Percentiles rank a stretch among this genome's conserved stretches.
phyloP scores from a whole-genome alignment of 2,329 filamentous ascomycete genomes.

The Fusarium udum region DNA sequence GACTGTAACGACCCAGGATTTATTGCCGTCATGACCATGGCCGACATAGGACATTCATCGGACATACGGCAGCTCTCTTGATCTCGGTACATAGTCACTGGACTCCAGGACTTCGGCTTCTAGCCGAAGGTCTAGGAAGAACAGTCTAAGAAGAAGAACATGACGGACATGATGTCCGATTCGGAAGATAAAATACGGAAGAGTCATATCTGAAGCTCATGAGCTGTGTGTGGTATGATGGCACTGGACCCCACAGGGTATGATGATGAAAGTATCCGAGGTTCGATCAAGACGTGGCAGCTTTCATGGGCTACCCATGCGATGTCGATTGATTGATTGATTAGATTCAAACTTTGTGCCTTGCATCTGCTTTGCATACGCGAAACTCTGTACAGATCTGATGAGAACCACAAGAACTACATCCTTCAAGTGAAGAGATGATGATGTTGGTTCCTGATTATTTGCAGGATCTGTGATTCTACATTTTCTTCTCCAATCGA shows the following conservation, averaged over 20 bases:
- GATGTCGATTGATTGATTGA: background rate
- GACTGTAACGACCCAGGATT: background rate
- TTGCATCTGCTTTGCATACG: background rate
- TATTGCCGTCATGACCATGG: background rate
- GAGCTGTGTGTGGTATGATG: background rate
- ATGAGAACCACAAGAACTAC: background rate
- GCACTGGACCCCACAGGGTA: background rate
- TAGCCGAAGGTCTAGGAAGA: constrained; percentile 9
- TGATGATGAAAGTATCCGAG: constrained; percentile 1
- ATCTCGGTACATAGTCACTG: constrained; percentile 2
- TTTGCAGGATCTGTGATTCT: constrained; percentile 15
- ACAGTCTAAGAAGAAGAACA: background rate
- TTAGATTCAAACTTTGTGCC: background rate
- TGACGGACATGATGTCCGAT: constrained; percentile 9
- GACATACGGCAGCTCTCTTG: constrained; percentile 18
- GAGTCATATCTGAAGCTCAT: constrained; percentile 1
- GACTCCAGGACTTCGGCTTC: constrained; percentile 23
- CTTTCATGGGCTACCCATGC: background rate
- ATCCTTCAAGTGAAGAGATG: background rate
- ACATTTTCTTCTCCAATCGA: constrained; percentile 13
- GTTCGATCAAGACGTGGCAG: background rate
- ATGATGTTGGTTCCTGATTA: background rate
- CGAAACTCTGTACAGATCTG: background rate
- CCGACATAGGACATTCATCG: constrained; percentile 2
- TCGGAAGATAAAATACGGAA: background rate